phyloP scores from a whole-genome alignment of 106 monocot genomes.

The Posidonia australis region DNA sequence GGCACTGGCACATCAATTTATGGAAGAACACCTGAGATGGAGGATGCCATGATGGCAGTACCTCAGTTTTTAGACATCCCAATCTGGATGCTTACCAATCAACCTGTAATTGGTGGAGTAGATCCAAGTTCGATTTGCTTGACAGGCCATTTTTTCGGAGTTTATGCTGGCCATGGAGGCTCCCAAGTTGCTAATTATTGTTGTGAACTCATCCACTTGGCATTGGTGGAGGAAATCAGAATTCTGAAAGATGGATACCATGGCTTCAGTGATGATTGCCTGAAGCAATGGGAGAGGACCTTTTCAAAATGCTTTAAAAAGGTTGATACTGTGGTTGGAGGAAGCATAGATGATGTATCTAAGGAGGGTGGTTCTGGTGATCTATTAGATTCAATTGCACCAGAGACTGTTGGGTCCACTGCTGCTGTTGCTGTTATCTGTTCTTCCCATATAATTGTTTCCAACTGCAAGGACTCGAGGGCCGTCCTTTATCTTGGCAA shows the following conservation, averaged over 20 bases:
- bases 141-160: constrained; percentile 55
- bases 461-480: constrained; percentile 90
- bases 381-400: constrained; percentile 42
- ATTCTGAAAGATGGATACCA: constrained; percentile 8
- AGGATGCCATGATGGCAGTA: constrained; percentile 46
- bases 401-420: constrained; percentile 84
- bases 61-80: constrained; percentile 59
- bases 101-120: constrained; percentile 1
- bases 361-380: constrained; percentile 5
- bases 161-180: constrained; percentile 73
- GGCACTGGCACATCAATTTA: constrained; percentile 32
- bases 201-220: constrained; percentile 26
- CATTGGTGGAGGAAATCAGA: constrained; percentile 39
- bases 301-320: constrained; percentile 51
- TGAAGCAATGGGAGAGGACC: constrained; percentile 49
- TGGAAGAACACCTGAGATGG: constrained; percentile 79
- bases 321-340: constrained; percentile 57
- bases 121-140: constrained; percentile 17
- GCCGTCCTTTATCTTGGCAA: constrained; percentile 84
- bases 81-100: constrained; percentile 30
- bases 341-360: constrained; percentile 4
- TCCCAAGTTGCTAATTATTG: constrained; percentile 64
- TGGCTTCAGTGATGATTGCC: constrained; percentile 8
- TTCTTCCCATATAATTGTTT: constrained; percentile 74
- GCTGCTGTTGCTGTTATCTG: constrained; percentile 77